These are phyloP conservation scores for Boletellus ananiceps DNA, from an alignment of 768 basidiomycete genomes.

Conservation along the genomic window DNA sequence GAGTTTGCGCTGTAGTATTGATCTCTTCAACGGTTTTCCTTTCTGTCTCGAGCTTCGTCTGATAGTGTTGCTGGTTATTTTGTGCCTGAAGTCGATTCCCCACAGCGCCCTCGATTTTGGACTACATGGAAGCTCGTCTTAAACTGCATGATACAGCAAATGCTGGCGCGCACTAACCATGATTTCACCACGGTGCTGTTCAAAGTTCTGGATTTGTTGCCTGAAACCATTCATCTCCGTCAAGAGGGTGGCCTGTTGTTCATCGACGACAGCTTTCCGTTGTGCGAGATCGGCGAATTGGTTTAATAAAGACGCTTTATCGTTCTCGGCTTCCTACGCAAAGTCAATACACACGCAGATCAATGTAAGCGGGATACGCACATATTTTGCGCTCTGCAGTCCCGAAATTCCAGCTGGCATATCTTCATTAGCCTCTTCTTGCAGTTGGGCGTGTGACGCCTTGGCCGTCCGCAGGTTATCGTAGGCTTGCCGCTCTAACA, in stretches of 20 bases:
- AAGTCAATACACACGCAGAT: not conserved
- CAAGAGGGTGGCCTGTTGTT: conserved; percentile 40
- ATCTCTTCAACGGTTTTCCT: conserved; percentile 40
- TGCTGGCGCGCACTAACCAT: conserved; percentile 35
- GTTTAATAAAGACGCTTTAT: conserved; percentile 42
- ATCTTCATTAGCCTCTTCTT: conserved; percentile 64
- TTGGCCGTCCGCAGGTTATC: conserved; percentile 34
- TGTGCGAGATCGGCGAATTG: conserved; percentile 48
- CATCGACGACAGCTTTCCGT: conserved; percentile 46
- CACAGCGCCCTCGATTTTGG: conserved; percentile 46
- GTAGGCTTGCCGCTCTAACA: conserved; percentile 16
- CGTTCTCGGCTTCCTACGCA: conserved; percentile 50
- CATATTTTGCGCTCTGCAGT: conserved; percentile 51
- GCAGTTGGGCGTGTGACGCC: conserved; percentile 36
- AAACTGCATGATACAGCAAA: not conserved
- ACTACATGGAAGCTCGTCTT: conserved; percentile 32
- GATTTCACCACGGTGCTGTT: conserved; percentile 38
- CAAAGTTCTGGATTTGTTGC: conserved; percentile 47
- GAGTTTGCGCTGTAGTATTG: conserved; percentile 43
- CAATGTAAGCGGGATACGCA: conserved; percentile 25
- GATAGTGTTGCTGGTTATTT: conserved; percentile 43
- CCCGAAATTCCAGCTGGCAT: conserved; percentile 59
- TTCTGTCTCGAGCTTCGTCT: conserved; percentile 50
- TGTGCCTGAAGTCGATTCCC: conserved; percentile 48
- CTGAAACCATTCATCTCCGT: conserved; percentile 44